Evolutionary conservation across 257 asterid species (phyloP), one percentile per base, ranked within the genome.

Genomic region (Lycium ferocissimum): DNA sequence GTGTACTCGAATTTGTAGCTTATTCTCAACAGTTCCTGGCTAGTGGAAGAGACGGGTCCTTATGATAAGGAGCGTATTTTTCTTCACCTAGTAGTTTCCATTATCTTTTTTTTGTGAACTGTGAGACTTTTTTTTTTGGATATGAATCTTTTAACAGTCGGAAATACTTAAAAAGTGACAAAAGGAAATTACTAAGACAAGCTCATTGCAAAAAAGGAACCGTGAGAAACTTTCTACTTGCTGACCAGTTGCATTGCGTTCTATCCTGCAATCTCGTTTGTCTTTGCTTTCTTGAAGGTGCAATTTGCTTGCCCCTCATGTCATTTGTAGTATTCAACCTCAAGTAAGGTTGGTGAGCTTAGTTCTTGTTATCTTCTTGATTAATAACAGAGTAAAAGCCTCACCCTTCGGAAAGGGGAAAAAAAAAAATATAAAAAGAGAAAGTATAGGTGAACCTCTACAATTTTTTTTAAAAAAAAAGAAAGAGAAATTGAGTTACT

Each of bases 341-440:
- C 80, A 10, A 47, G 79, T 43, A 63, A 7, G 63, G 13, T 76
- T 14, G 65, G 47, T 76, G 47, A 76, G 45, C 62, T 15, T 51
- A 51, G 47, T 76, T 69, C 63, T 76, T 76, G 65, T 56, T 76
- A 26, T 63, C 82, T 51, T 76, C 82, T 76, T 76, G 47, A 33
- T 75, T 51, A 8, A 14, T 76, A 76, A 14, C 82, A 49, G 9
- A 22, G 14, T 26, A 26, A 76, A 51, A 3, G 63, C 26, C 51
- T 51, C 15, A 51, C 18, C 3, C 26, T 4, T 51, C 0, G 63
- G 12, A 22, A 13, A 26, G 33, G 33, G 33, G 33, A 26, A n/a
- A n/a, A 51, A 13, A 26, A 53, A 59, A n/a, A n/a, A n/a, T n/a
- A n/a, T n/a, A n/a, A n/a, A n/a, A n/a, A n/a, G n/a, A n/a, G n/a